Evolutionary conservation across 202 grass and related monocot genomes (phyloP), one percentile per base, ranked within the genome.

Genomic region (Elaeis oleifera): DNA sequence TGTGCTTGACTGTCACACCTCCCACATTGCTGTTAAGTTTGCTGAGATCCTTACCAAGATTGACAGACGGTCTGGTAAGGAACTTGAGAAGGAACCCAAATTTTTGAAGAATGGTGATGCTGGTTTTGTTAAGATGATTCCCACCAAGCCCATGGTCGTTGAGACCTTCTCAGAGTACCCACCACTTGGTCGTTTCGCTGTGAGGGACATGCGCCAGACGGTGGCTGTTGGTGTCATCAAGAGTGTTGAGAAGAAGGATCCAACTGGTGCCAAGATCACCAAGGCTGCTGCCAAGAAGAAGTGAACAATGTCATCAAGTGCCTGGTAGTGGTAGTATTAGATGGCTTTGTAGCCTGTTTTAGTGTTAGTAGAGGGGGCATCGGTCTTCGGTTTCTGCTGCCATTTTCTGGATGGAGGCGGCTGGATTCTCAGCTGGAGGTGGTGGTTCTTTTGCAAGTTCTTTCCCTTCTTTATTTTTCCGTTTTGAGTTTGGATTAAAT

Each of bases 41-140:
- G 18, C 54, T 27, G 67, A 70, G 32, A 58, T 70, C 23, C 54
- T 70, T 7, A 70, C 67, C 54, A 70, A 70, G 54, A 70, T 70
- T 11, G 67, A 70, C 16, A 48, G 67, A 5, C 53, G 54, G 3
- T 70, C 67, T 18, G 54, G 54, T 5, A 70, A 70, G 67, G 67
- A 70, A 36, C 67, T 70, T 13, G 67, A 70, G 67, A 70, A 70
- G 67, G 67, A 58, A 54, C 67, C 67, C 1, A 70, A 70, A 32
- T 70, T 70, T 54, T 24, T 58, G 28, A 58, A 70, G 67, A 70
- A 70, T 3, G 67, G 67, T 5, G 67, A 70, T 18, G 54, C 67
- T 0, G 67, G 67, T 26, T 58, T 70, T 17, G 54, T 70, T 21
- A 70, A 70, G 54, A 58, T 70, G 67, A 58, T 58, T n/a, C 67